These are phyloP conservation scores for Suhomyces pyralidae DNA, from an alignment of 805 yeast genomes.

Conservation along the genomic window DNA sequence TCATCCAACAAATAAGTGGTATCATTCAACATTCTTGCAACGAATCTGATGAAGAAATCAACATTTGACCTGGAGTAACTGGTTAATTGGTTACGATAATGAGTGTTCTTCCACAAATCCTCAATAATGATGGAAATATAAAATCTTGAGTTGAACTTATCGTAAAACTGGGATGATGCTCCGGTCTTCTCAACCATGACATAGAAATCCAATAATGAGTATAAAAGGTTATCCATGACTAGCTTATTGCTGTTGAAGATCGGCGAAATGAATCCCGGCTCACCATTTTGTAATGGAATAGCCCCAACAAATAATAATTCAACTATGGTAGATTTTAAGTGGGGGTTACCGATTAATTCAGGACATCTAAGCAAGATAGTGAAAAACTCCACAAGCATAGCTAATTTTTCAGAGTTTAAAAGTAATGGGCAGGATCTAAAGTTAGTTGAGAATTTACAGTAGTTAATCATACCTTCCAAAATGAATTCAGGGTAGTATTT, in stretches of 20 bases:
- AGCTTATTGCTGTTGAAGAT: slow-evolving; percentile 62
- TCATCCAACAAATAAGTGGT: slow-evolving; percentile 90
- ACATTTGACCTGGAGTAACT: slow-evolving; percentile 64
- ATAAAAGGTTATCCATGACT: slow-evolving; percentile 64
- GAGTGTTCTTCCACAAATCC: slow-evolving; percentile 73
- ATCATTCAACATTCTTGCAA: slow-evolving; percentile 93
- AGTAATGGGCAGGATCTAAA: slow-evolving; percentile 57
- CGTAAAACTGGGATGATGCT: slow-evolving; percentile 90
- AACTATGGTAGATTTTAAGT: slow-evolving; percentile 79
- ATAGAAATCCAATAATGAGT: slow-evolving; percentile 83
- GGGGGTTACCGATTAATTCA: slow-evolving; percentile 86
- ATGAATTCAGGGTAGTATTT: slow-evolving; percentile 81
- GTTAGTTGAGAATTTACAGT: slow-evolving; percentile 59
- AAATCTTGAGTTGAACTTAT: slow-evolving; percentile 88
- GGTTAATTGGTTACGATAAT: slow-evolving; percentile 66
- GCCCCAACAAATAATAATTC: slow-evolving; percentile 79
- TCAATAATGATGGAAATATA: slow-evolving; percentile 81
- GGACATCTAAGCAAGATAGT: slow-evolving; percentile 79
- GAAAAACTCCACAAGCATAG: slow-evolving; percentile 64
- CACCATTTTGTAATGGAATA: slow-evolving; percentile 50
- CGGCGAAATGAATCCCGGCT: slow-evolving; percentile 71
- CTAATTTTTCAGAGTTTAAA: slow-evolving; percentile 48
- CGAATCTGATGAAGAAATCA: slow-evolving; percentile 85
- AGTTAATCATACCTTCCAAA: slow-evolving; percentile 77
- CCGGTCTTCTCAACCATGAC: slow-evolving; percentile 97